Evolutionary conservation across 73 alveolate species (phyloP).

Genomic region (Blepharisma japonicum): DNA sequence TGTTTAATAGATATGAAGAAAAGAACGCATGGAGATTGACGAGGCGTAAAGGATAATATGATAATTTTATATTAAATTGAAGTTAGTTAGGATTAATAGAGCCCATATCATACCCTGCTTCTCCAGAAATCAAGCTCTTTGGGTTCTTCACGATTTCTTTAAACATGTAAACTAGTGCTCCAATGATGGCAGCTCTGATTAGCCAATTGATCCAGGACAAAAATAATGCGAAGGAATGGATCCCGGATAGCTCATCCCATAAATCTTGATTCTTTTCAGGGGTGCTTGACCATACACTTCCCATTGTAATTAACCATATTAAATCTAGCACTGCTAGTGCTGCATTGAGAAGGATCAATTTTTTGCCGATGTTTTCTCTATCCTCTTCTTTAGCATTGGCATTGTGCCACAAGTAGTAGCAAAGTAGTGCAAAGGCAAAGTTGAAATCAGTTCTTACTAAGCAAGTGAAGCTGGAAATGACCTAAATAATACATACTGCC

Average conservation of each 20-base stretch:
- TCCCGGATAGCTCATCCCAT: not conserved
- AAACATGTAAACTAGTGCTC: not conserved
- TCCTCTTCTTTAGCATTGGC: constrained; percentile 20
- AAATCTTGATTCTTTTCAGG: not conserved
- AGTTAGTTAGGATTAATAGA: not conserved
- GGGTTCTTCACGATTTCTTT: constrained; percentile 4
- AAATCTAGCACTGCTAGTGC: not conserved
- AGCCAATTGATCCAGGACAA: constrained; percentile 25
- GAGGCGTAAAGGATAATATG: constrained; percentile 89
- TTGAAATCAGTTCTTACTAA: constrained; percentile 32
- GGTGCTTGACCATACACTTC: constrained; percentile 11
- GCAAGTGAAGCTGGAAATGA: not conserved
- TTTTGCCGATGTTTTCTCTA: constrained; percentile 16
- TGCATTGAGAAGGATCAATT: constrained; percentile 10
- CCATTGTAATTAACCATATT: constrained; percentile 13
- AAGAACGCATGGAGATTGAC: constrained; percentile 99
- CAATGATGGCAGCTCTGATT: constrained; percentile 1
- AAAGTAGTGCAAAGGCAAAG: constrained; percentile 30
- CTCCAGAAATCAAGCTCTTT: constrained; percentile 7
- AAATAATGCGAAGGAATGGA: not conserved
- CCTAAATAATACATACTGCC: not conserved
- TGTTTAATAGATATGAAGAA: constrained; percentile 96
- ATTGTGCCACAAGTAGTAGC: constrained; percentile 26
- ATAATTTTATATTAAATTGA: no score
- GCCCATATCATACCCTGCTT: constrained; percentile 14